These are phyloP conservation scores for Fraxinus velutina DNA, from an alignment of 305 asterid genomes.

Conservation along the genomic window DNA sequence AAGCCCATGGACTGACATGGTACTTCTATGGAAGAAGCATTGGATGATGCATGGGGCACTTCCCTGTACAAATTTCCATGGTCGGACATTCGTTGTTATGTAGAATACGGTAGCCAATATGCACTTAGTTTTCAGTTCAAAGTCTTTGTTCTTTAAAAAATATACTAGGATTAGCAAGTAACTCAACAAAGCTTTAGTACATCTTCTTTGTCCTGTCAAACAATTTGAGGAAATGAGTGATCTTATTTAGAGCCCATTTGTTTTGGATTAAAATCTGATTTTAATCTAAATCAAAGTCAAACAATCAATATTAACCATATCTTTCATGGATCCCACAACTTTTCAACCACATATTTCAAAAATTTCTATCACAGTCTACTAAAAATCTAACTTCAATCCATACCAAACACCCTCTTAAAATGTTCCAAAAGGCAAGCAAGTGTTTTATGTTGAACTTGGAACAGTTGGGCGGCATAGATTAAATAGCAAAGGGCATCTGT, in stretches of 20 bases:
- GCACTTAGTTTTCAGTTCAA: neutral
- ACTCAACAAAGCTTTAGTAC: neutral
- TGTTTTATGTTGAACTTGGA: neutral
- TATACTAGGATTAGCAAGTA: neutral
- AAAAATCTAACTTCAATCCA: too few relatives aligned
- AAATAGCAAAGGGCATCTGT: neutral
- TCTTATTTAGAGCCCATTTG: neutral
- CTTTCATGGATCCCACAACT: too few relatives aligned
- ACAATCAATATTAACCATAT: too few relatives aligned
- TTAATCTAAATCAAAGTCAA: too few relatives aligned
- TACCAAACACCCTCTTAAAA: neutral
- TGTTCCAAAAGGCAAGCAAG: neutral
- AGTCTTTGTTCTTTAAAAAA: neutral
- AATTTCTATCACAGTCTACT: too few relatives aligned
- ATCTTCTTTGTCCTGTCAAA: neutral
- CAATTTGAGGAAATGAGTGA: neutral
- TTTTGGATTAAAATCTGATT: too few relatives aligned
- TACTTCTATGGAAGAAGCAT: neutral
- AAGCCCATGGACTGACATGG: neutral
- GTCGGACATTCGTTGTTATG: neutral
- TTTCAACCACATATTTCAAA: too few relatives aligned
- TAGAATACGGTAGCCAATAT: neutral
- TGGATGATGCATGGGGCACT: neutral
- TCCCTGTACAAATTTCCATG: conserved; percentile 13
- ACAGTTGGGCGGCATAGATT: neutral